Percentiles rank a stretch among this genome's conserved stretches.
phyloP scores from a whole-genome alignment of 176 grass and related monocot genomes.

The Calamus simplicifolius region DNA sequence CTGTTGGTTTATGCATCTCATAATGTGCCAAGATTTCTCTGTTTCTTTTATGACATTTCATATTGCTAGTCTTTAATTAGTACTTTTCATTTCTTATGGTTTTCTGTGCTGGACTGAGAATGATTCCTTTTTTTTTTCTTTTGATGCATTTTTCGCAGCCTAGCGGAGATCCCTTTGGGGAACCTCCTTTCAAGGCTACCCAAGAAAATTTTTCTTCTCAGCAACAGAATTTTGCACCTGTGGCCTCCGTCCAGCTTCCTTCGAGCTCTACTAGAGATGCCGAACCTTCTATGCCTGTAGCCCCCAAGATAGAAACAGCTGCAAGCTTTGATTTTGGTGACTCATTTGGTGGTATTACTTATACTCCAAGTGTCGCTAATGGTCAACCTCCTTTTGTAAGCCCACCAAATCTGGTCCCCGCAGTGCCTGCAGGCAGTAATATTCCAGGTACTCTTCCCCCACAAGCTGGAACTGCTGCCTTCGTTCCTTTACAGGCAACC shows the following conservation, averaged over 20 bases:
- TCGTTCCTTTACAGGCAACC: conserved; percentile 27
- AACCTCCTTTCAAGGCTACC: conserved; percentile 69
- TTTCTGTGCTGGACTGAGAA: not conserved
- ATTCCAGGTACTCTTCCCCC: conserved; percentile 20
- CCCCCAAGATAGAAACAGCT: conserved; percentile 23
- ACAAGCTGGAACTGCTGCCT: conserved; percentile 30
- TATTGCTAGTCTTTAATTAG: too few relatives aligned
- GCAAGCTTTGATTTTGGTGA: conserved; percentile 73
- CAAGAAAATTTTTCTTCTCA: conserved; percentile 35
- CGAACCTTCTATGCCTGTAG: conserved; percentile 9
- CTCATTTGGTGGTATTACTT: conserved; percentile 57
- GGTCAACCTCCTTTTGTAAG: conserved; percentile 39
- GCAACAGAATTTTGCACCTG: conserved; percentile 39
- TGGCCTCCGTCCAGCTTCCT: conserved; percentile 34
- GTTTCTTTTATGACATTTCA: too few relatives aligned
- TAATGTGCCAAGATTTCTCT: too few relatives aligned
- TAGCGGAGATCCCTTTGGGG: conserved; percentile 83
- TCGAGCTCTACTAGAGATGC: conserved; percentile 7
- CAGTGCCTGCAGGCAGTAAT: conserved; percentile 8
- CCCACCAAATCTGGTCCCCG: conserved; percentile 21
- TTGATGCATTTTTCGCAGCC: conserved; percentile 22
- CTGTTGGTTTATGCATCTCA: too few relatives aligned
- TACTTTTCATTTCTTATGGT: too few relatives aligned
- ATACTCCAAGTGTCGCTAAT: conserved; percentile 21
- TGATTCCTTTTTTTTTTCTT: conserved; percentile 15